Base-by-base conservation (phyloP, 2,329 filamentous ascomycete species). In the Fusarium brevicatenulatum region DNA sequence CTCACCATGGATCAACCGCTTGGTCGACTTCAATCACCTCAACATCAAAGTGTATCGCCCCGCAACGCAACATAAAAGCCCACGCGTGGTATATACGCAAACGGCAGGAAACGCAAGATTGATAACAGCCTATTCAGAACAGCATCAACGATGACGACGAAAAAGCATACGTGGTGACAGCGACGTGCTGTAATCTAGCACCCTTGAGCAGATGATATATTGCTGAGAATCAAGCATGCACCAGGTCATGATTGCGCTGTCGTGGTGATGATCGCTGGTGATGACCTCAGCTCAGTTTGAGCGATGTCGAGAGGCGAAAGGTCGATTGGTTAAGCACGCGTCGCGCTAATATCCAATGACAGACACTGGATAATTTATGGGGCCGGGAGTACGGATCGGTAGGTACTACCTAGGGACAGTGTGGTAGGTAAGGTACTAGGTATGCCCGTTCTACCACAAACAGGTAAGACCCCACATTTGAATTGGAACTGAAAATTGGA, bases 241-340 rank as follows among this genome's bases (percentile, higher is more conserved):
- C 47, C 23, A 32, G 25, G 42, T 49, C 39, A 43, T 52, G 43
- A 58, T 54, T 57, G 46, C 30, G 53, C 43, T 40, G 55, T 72
- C 28, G 69, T 57, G 64, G 44, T 64, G 58, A 52, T 55, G 43
- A 68, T 72, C 39, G 30, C 59, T 70, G 69, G 55, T 57, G 59
- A 72, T 72, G 52, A 62, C 67, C 70, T 72, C 70, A 70, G 70
- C 47, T 70, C 62, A 52, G 46, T 43, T 47, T 37, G 54, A 56
- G 44, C 32, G 55, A 70, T 64, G 70, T 70, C 56, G 40, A 46
- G 47, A 36, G 57, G 60, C 53, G 44, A 59, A 64, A 56, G 44
- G 52, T 70, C 47, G 56, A 72, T 72, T 70, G 69, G 59, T 47
- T 64, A 28, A 58, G 55, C 58, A 60, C 64, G 59, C 50, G 69